Evolutionary conservation across 2,329 filamentous ascomycete genomes (phyloP).

Genomic region (Teratosphaeria viscida): DNA sequence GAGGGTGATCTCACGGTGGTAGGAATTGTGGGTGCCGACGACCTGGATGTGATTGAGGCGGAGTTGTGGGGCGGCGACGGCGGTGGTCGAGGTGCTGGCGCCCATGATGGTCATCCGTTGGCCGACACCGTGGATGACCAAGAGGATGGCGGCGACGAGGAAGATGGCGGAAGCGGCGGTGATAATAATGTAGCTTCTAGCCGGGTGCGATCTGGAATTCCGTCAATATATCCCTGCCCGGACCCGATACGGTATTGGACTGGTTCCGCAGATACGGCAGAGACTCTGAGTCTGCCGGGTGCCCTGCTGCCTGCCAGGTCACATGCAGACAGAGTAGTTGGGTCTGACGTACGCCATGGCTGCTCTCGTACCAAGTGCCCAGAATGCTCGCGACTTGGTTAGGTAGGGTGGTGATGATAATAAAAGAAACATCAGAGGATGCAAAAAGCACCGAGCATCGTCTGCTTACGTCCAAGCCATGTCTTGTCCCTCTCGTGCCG

Average conservation of each 20-base stretch:
- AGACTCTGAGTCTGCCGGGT: background rate
- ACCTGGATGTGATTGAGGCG: conserved; percentile 45
- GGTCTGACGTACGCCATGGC: background rate
- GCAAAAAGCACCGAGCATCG: background rate
- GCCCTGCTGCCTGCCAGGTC: background rate
- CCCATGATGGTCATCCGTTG: conserved; percentile 9
- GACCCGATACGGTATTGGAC: background rate
- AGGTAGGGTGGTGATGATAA: too few species aligned
- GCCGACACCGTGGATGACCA: background rate
- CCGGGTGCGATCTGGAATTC: background rate
- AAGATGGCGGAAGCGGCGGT: background rate
- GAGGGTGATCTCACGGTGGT: conserved; percentile 37
- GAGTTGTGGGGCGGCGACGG: conserved; percentile 14
- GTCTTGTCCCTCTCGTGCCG: background rate
- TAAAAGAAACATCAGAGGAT: background rate
- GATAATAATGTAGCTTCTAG: background rate
- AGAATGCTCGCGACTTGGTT: too few species aligned
- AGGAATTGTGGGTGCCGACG: conserved; percentile 43
- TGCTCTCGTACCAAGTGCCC: background rate
- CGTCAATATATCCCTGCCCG: background rate
- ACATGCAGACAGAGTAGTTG: background rate
- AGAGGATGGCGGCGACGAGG: background rate
- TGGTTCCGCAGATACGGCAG: background rate
- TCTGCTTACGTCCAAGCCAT: background rate
- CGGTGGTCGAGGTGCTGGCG: background rate